Conservation (phyloP, 495 filamentous ascomycete genomes). For the Penicillium bovifimosum region DNA sequence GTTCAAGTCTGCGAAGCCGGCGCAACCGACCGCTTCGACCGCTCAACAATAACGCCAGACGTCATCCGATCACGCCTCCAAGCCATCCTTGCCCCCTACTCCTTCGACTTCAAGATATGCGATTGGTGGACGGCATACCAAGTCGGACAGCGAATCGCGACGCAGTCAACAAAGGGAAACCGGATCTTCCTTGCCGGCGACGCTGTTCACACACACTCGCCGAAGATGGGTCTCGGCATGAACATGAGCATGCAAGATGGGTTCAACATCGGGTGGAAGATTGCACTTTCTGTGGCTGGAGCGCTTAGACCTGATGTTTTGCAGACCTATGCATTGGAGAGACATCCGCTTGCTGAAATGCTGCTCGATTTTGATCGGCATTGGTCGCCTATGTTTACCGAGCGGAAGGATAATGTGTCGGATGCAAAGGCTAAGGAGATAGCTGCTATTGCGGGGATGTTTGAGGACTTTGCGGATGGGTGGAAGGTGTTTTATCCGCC, state of each 20-base stretch:
- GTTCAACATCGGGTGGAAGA: constrained; percentile 77
- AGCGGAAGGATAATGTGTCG: not conserved
- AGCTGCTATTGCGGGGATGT: constrained; percentile 21
- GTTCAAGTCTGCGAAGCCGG: constrained; percentile 36
- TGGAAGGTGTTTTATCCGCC: constrained; percentile 31
- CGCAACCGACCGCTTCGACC: constrained; percentile 28
- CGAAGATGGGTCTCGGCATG: constrained; percentile 84
- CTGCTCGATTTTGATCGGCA: constrained; percentile 62
- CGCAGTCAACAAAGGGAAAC: constrained; percentile 58
- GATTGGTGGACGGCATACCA: constrained; percentile 56
- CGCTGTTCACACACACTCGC: constrained; percentile 76
- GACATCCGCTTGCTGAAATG: constrained; percentile 62
- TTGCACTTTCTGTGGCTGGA: constrained; percentile 60
- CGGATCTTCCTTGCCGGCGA: constrained; percentile 76
- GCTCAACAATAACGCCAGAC: constrained; percentile 54
- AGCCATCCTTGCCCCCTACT: constrained; percentile 56
- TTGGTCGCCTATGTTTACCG: constrained; percentile 22
- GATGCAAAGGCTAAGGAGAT: constrained; percentile 20
- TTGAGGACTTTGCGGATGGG: constrained; percentile 35
- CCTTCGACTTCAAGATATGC: constrained; percentile 53
- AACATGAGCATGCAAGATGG: constrained; percentile 79
- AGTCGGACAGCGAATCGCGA: constrained; percentile 68
- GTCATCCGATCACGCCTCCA: constrained; percentile 55
- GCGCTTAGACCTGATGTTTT: constrained; percentile 52
- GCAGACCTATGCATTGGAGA: constrained; percentile 67